phyloP scores from a whole-genome alignment of 805 yeast genomes.

The Kodamaea laetipori region DNA sequence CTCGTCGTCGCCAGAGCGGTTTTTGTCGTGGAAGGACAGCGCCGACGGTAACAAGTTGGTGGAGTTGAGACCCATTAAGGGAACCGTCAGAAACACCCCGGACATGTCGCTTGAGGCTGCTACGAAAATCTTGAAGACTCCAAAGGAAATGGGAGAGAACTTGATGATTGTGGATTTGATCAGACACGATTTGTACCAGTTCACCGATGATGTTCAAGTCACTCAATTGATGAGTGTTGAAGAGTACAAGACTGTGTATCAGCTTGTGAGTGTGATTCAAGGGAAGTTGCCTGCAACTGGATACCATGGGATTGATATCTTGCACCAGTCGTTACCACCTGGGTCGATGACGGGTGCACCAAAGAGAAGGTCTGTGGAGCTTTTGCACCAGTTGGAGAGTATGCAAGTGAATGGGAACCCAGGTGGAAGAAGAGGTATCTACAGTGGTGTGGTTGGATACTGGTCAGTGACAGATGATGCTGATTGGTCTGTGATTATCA shows the following conservation, averaged over 20 bases:
- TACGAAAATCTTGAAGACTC: conserved; percentile 64
- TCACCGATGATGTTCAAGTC: conserved; percentile 67
- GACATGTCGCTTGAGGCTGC: conserved; percentile 62
- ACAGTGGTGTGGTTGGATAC: conserved; percentile 94
- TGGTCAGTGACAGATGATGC: conserved; percentile 87
- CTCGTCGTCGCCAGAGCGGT: conserved; percentile 94
- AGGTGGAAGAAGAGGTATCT: conserved; percentile 71
- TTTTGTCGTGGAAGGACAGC: conserved; percentile 66
- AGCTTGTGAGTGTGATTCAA: conserved; percentile 83
- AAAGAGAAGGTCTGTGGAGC: conserved; percentile 85
- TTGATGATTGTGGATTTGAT: conserved; percentile 96
- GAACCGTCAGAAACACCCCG: conserved; percentile 76
- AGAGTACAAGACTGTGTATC: conserved; percentile 88
- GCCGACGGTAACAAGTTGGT: conserved; percentile 40
- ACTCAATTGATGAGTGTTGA: conserved; percentile 86
- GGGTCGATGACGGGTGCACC: conserved; percentile 99
- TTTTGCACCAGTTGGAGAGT: conserved; percentile 62
- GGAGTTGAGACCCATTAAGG: conserved; percentile 93
- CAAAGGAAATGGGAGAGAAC: conserved; percentile 94
- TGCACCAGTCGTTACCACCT: conserved; percentile 84
- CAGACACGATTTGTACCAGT: conserved; percentile 81
- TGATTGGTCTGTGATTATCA: conserved; percentile 94
- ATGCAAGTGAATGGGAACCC: conserved; percentile 32
- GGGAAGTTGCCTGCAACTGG: conserved; percentile 50
- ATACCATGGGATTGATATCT: conserved; percentile 74